Conservation (phyloP, 768 basidiomycete species). For the Boletus fagicola region DNA sequence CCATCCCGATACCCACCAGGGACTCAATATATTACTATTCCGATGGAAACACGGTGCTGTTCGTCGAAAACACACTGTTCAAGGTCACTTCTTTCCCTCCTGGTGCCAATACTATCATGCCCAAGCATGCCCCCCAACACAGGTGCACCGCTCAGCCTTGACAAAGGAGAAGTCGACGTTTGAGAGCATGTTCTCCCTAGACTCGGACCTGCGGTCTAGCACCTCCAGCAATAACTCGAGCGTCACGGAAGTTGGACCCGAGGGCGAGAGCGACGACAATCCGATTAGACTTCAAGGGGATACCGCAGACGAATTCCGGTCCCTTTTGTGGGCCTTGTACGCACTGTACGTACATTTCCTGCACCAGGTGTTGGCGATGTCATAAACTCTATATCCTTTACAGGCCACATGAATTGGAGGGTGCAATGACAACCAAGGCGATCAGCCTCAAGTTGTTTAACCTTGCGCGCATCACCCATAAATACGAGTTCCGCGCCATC, state of each 20-base stretch:
- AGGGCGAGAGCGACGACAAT: conserved; percentile 50
- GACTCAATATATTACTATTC: conserved; percentile 42
- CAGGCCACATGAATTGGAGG: conserved; percentile 48
- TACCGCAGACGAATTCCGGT: conserved; percentile 48
- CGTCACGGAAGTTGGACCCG: conserved; percentile 36
- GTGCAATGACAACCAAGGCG: conserved; percentile 40
- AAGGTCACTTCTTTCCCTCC: conserved; percentile 37
- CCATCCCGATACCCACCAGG: conserved; percentile 34
- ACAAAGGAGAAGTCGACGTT: conserved; percentile 48
- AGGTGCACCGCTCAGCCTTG: conserved; percentile 42
- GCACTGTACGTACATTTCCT: conserved; percentile 42
- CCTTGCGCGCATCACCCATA: conserved; percentile 48
- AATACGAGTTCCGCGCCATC: conserved; percentile 46
- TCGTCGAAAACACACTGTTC: conserved; percentile 46
- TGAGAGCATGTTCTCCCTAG: conserved; percentile 46
- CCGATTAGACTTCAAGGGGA: conserved; percentile 50
- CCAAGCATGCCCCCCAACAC: conserved; percentile 17
- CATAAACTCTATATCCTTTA: conserved; percentile 3
- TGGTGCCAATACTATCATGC: conserved; percentile 16
- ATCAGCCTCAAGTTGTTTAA: conserved; percentile 46
- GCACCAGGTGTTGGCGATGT: background rate
- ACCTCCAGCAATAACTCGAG: conserved; percentile 18
- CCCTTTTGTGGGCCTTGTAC: conserved; percentile 53
- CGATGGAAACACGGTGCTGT: conserved; percentile 41
- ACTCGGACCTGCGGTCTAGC: conserved; percentile 34